Conservation (phyloP, 2,329 filamentous ascomycete genomes). For the Talaromyces verruculosus region DNA sequence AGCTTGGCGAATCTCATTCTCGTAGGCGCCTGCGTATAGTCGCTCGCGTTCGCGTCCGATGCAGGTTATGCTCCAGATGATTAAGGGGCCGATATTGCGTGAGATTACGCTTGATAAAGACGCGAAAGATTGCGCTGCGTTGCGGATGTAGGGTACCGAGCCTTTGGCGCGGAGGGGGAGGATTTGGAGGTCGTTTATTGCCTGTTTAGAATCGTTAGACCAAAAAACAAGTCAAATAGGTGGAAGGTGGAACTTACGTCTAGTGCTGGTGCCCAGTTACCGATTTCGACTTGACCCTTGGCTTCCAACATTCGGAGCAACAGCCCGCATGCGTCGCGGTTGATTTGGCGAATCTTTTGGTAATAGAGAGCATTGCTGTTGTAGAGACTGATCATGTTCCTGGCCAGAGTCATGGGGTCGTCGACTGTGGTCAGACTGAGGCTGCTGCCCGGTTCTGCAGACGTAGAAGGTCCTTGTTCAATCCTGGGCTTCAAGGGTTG, state of each 20-base stretch:
- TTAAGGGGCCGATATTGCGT: constrained; percentile 82
- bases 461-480: constrained; percentile 25
- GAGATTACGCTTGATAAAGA: constrained; percentile 76
- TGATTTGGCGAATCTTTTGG: constrained; percentile 58
- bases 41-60: constrained; percentile 76
- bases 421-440: constrained; percentile 66
- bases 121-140: constrained; percentile 77
- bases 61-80: constrained; percentile 90
- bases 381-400: constrained; percentile 64
- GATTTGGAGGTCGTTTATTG: constrained; percentile 72
- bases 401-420: constrained; percentile 63
- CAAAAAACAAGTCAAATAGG: not conserved
- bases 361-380: constrained; percentile 60
- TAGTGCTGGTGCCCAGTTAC: constrained; percentile 61
- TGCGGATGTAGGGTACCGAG: constrained; percentile 75
- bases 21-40: constrained; percentile 70
- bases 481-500: constrained; percentile 75
- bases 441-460: constrained; percentile 41
- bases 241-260: constrained; percentile 55
- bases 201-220: constrained; percentile 47
- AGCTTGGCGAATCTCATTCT: constrained; percentile 48
- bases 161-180: constrained; percentile 74
- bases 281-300: constrained; percentile 59
- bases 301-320: constrained; percentile 62
- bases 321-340: constrained; percentile 59